Evolutionary conservation across 2,329 filamentous ascomycete genomes (phyloP).

Genomic region (Trichoderma koningii): DNA sequence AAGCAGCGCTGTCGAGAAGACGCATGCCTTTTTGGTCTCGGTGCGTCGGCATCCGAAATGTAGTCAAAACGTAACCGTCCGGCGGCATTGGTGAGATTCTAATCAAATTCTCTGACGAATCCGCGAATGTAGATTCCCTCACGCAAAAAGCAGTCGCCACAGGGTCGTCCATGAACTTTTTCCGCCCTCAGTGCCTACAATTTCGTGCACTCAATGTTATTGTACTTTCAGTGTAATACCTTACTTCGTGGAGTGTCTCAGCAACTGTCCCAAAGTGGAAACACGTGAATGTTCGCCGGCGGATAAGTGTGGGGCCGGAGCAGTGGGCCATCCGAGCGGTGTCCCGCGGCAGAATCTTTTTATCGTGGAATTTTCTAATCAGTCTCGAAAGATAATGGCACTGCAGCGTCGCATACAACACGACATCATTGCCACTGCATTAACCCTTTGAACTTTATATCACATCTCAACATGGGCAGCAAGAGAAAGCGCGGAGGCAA

Average conservation of each 20-base stretch:
- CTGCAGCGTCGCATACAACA: constrained; percentile 5
- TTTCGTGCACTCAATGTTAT: too few relatives aligned
- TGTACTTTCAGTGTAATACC: too few relatives aligned
- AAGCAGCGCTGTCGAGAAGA: not conserved
- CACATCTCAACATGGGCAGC: constrained; percentile 36
- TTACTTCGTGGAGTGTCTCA: too few relatives aligned
- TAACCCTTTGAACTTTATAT: constrained; percentile 27
- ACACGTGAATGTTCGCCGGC: constrained; percentile 10
- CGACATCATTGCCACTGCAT: constrained; percentile 1
- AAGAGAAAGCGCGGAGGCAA: constrained; percentile 43
- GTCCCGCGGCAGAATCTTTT: constrained; percentile 20
- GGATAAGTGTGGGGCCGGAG: not conserved
- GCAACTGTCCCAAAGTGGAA: not conserved
- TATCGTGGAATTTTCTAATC: constrained; percentile 28
- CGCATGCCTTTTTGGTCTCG: constrained; percentile 2
- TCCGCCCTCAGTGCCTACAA: too few relatives aligned
- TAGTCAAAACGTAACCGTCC: not conserved
- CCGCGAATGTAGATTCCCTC: not conserved
- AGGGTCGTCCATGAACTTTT: not conserved
- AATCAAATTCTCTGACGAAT: not conserved
- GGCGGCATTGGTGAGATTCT: not conserved
- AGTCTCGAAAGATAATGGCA: constrained; percentile 5
- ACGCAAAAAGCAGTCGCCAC: not conserved
- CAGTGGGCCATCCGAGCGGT: constrained; percentile 10
- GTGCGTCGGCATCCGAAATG: not conserved